Evolutionary conservation across 202 grass and related monocot genomes (phyloP), one percentile per base, ranked within the genome.

Genomic region (Dendrocalamus latiflorus): DNA sequence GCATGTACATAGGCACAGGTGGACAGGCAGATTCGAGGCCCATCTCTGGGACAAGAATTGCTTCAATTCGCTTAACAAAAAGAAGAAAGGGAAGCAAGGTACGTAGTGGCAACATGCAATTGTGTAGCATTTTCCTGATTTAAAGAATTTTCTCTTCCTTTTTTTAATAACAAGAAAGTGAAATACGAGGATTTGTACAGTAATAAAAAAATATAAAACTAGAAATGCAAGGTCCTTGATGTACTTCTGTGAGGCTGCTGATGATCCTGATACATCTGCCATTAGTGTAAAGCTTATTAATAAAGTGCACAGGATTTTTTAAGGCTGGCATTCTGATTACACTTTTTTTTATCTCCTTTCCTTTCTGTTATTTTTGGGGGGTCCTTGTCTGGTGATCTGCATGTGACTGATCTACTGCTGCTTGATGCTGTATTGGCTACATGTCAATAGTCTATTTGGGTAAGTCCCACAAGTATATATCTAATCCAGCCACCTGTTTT

Each of bases 1-100:
- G 16, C 48, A 7, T 18, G 48, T 18, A 50, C 15, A 6, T 50
- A 50, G 48, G 48, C 48, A 50, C 48, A 87, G 96, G 89, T 96
- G 96, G 96, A 94, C 93, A n/a, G 96, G 96, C 65, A 91, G 96
- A 41, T 99, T 87, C 71, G 96, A 99, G 83, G 96, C 48, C 48
- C 48, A 50, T 50, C 48, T 50, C 48, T 50, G 48, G 48, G 15
- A 50, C 48, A 50, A 48, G 78, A 84, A 99, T 25, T 99, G 87
- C 77, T 88, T 87, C 91, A 84, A 84, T 68, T 50, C 83, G n/a
- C 20, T 91, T 59, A 91, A 91, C 6, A 99, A 88, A 86, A 99
- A 99, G 86, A 99, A 94, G 89, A 99, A 92, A 89, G 96, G 96
- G 65, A 96, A 88, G 81, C 96, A 99, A 99, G 89, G 96, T 98